Evolutionary conservation across 495 filamentous ascomycete species (phyloP).

Genomic region (Neurospora sp.): DNA sequence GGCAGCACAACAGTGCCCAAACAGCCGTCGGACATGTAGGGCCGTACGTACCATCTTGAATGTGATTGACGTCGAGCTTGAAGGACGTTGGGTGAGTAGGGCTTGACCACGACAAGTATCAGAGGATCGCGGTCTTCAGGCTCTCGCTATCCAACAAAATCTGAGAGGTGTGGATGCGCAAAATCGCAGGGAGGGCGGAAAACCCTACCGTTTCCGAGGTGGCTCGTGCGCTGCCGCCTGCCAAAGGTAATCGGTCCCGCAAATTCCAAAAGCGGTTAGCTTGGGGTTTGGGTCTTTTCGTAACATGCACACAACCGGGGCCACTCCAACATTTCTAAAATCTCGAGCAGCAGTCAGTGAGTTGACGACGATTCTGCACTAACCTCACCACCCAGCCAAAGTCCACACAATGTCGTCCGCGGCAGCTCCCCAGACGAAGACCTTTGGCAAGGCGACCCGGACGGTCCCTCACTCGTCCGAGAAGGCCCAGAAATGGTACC

Average conservation of each 20-base stretch:
- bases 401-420: slow-evolving; percentile 55
- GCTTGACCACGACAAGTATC: slow-evolving; percentile 23
- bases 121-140: slow-evolving; percentile 16
- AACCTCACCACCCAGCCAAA: slow-evolving; percentile 32
- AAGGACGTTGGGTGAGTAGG: slow-evolving; percentile 22
- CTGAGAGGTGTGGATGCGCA: slow-evolving; percentile 26
- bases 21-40: not conserved
- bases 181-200: slow-evolving; percentile 25
- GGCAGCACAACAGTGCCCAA: not conserved
- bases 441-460: slow-evolving; percentile 94
- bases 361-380: slow-evolving; percentile 28
- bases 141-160: slow-evolving; percentile 21
- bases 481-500: slow-evolving; percentile 99
- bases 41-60: slow-evolving; percentile 22
- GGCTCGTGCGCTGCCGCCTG: slow-evolving; percentile 13
- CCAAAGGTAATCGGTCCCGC: slow-evolving; percentile 4
- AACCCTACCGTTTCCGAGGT: slow-evolving; percentile 19
- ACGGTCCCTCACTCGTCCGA: slow-evolving; percentile 70
- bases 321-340: slow-evolving; percentile 24
- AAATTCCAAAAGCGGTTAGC: slow-evolving; percentile 22
- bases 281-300: slow-evolving; percentile 26
- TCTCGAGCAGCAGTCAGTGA: slow-evolving; percentile 24
- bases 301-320: slow-evolving; percentile 26
- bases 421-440: slow-evolving; percentile 64
- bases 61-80: slow-evolving; percentile 20